A percentile compares a stretch with the other conserved stretches of the same genome.
These are phyloP conservation scores for Solanum okadae DNA, from an alignment of 257 asterid species.

Conservation along the genomic window DNA sequence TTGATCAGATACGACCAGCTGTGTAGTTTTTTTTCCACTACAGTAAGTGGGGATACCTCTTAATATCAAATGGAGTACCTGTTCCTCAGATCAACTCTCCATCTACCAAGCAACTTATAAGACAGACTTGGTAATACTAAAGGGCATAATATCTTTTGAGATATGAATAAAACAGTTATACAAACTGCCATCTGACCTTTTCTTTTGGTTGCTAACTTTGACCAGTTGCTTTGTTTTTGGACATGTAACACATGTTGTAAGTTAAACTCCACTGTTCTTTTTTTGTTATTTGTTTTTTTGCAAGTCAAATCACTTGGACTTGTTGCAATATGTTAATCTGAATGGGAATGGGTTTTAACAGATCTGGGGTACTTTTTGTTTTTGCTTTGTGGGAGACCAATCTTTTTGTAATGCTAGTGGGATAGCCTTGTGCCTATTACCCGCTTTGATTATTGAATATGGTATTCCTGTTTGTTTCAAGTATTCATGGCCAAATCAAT, in stretches of 20 bases:
- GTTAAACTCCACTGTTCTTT: neutral
- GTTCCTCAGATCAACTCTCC: neutral
- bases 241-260: neutral
- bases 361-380: neutral
- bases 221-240: neutral
- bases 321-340: neutral
- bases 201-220: neutral
- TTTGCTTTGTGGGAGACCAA: neutral
- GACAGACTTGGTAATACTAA: neutral
- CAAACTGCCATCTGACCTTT: neutral
- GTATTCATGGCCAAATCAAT: neutral
- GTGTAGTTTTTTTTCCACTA: conserved; percentile 8
- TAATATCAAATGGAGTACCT: conserved; percentile 1
- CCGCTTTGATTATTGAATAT: neutral
- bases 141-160: neutral
- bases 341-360: neutral
- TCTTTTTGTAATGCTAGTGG: neutral
- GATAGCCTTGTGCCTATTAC: neutral
- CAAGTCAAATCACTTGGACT: neutral
- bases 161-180: neutral
- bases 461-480: neutral
- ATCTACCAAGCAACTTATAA: neutral
- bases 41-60: conserved; percentile 13
- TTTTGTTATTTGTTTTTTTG: neutral
- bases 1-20: conserved; percentile 20